Evolutionary conservation across 177 flowering plant genomes (phyloP).

Genomic region (Telopea speciosissima): DNA sequence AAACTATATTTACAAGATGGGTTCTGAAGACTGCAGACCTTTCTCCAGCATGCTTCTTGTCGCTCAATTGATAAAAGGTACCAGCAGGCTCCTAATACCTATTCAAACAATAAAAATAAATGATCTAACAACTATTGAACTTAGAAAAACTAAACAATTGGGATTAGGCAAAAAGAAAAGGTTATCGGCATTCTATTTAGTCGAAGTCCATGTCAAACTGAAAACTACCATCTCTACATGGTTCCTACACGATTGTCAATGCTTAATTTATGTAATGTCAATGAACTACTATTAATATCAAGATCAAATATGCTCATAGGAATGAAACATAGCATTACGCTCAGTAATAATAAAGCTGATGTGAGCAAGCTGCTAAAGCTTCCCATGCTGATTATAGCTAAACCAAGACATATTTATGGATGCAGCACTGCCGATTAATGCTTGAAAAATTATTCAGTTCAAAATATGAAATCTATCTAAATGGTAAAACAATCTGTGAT

Average conservation of each 20-base stretch:
- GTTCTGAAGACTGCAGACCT: conserved; percentile 30
- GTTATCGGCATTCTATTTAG: neutral
- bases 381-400: neutral
- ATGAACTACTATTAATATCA: neutral
- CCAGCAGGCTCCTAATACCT: conserved; percentile 73
- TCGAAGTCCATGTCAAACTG: too few relatives aligned
- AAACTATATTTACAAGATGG: conserved; percentile 26
- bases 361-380: neutral
- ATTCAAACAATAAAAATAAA: neutral
- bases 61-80: conserved; percentile 54
- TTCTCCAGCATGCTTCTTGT: conserved; percentile 59
- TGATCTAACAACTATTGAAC: neutral
- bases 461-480: too few relatives aligned
- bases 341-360: neutral
- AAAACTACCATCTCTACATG: neutral
- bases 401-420: too few relatives aligned
- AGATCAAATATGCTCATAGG: neutral
- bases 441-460: too few relatives aligned
- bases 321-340: neutral
- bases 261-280: neutral
- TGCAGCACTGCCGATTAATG: too few relatives aligned
- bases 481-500: too few relatives aligned
- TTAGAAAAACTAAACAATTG: neutral
- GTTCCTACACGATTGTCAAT: too few relatives aligned
- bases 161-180: too few relatives aligned